Evolutionary conservation across 1,284 basidiomycete genomes (phyloP).

Genomic region (Malassezia yamatoensis): DNA sequence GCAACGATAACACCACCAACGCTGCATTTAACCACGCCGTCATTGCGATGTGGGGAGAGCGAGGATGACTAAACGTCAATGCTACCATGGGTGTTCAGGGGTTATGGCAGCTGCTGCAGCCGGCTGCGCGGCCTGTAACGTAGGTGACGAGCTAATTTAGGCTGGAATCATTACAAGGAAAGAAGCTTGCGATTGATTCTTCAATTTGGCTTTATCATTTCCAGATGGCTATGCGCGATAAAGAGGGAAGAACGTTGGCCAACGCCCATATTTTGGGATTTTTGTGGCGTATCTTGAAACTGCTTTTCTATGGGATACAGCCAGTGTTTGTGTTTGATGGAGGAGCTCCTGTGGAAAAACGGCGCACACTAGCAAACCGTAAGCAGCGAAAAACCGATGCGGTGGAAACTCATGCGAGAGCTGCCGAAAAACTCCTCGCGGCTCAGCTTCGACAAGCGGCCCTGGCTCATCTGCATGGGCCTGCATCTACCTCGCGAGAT

Average conservation of each 20-base stretch:
- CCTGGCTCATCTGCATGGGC: slow-evolving; percentile 55
- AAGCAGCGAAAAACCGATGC: slow-evolving; percentile 58
- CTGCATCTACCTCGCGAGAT: slow-evolving; percentile 12
- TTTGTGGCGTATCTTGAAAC: slow-evolving; percentile 67
- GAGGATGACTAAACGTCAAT: not conserved
- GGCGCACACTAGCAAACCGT: slow-evolving; percentile 46
- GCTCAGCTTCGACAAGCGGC: slow-evolving; percentile 88
- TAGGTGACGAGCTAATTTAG: slow-evolving; percentile 12
- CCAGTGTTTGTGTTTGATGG: slow-evolving; percentile 87
- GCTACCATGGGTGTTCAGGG: slow-evolving; percentile 45
- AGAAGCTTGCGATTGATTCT: slow-evolving; percentile 65
- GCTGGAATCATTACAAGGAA: slow-evolving; percentile 46
- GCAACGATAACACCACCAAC: slow-evolving; percentile 3
- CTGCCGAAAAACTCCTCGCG: slow-evolving; percentile 73
- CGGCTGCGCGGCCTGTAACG: slow-evolving; percentile 46
- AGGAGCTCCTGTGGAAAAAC: slow-evolving; percentile 48
- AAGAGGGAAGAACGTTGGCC: slow-evolving; percentile 75
- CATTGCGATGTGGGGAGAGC: not conserved
- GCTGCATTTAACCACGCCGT: slow-evolving; percentile 3
- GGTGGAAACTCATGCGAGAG: slow-evolving; percentile 40
- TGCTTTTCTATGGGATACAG: slow-evolving; percentile 77
- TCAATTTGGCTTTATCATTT: slow-evolving; percentile 89
- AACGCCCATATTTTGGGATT: slow-evolving; percentile 96
- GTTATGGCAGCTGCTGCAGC: slow-evolving; percentile 47
- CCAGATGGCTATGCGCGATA: slow-evolving; percentile 88